phyloP scores from a whole-genome alignment of 805 yeast species.

The Naumovozyma castellii region DNA sequence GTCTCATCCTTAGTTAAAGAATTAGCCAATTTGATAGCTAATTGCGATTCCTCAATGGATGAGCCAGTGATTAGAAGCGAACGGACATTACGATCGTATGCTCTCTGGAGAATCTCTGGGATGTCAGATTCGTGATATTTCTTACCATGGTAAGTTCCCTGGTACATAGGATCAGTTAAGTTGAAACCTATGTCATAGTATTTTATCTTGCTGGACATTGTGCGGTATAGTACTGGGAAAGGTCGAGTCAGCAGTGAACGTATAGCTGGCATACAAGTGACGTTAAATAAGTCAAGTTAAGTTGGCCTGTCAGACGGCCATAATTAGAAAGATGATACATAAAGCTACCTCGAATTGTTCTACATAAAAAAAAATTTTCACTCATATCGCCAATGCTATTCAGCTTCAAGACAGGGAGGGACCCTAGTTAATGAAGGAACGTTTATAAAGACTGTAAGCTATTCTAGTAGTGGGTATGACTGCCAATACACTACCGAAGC shows the following conservation, averaged over 20 bases:
- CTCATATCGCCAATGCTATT: too few species aligned
- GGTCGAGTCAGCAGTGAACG: not conserved
- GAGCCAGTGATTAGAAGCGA: constrained; percentile 80
- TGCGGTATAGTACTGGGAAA: not conserved
- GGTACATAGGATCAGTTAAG: constrained; percentile 81
- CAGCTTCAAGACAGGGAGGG: too few species aligned
- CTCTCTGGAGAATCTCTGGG: constrained; percentile 53
- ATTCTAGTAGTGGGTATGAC: too few species aligned
- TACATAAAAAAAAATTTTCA: too few species aligned
- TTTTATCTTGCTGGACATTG: constrained; percentile 1
- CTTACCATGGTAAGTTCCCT: constrained; percentile 67
- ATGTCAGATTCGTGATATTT: constrained; percentile 62
- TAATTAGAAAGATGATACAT: too few species aligned
- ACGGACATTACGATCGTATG: constrained; percentile 53
- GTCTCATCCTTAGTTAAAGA: constrained; percentile 21
- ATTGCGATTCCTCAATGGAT: constrained; percentile 52
- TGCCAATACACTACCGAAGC: too few species aligned
- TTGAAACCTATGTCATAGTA: constrained; percentile 55
- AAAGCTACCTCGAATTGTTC: too few species aligned
- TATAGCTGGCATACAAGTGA: not conserved
- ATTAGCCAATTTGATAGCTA: constrained; percentile 49
- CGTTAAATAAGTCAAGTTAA: too few species aligned
- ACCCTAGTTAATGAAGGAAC: too few species aligned
- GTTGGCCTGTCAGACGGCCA: too few species aligned
- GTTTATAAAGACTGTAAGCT: too few species aligned